Conservation (phyloP, 2,329 filamentous ascomycete genomes). For the Exophiala mesophila region DNA sequence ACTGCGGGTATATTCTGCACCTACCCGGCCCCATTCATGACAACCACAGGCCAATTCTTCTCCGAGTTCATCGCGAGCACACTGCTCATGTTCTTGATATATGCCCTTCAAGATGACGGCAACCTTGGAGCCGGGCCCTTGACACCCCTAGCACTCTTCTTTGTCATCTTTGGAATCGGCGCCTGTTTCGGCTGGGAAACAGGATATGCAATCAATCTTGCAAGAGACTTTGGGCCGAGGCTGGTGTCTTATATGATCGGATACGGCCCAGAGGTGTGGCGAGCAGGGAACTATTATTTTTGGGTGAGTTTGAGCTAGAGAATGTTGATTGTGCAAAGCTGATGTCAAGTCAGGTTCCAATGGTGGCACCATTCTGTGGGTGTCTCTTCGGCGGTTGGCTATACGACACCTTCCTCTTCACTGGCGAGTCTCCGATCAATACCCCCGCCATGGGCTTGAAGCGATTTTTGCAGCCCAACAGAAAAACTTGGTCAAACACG, state of each 20-base stretch:
- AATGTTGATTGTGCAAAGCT: neutral
- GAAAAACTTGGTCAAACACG: conserved; percentile 23
- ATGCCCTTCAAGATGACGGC: conserved; percentile 54
- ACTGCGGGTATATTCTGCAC: conserved; percentile 70
- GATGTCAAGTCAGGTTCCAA: conserved; percentile 63
- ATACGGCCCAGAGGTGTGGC: conserved; percentile 64
- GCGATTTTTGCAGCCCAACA: conserved; percentile 37
- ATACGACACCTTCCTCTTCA: conserved; percentile 65
- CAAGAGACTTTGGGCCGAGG: conserved; percentile 66
- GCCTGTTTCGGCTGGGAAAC: conserved; percentile 74
- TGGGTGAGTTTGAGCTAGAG: conserved; percentile 12
- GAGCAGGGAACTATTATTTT: conserved; percentile 59
- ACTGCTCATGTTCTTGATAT: conserved; percentile 68
- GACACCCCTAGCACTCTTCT: conserved; percentile 61
- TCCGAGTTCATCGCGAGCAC: conserved; percentile 65
- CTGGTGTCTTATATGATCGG: conserved; percentile 63
- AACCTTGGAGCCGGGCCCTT: conserved; percentile 52
- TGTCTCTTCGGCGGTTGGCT: conserved; percentile 59
- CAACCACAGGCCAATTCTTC: conserved; percentile 63
- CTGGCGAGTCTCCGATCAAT: conserved; percentile 62
- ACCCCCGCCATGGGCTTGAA: conserved; percentile 59
- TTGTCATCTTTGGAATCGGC: conserved; percentile 68
- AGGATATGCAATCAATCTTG: conserved; percentile 70
- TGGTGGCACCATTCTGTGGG: conserved; percentile 65
- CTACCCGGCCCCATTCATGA: conserved; percentile 60